Evolutionary conservation across 768 basidiomycete genomes (phyloP), one percentile per base, ranked within the genome.

Genomic region (Tylopilus intermedius): DNA sequence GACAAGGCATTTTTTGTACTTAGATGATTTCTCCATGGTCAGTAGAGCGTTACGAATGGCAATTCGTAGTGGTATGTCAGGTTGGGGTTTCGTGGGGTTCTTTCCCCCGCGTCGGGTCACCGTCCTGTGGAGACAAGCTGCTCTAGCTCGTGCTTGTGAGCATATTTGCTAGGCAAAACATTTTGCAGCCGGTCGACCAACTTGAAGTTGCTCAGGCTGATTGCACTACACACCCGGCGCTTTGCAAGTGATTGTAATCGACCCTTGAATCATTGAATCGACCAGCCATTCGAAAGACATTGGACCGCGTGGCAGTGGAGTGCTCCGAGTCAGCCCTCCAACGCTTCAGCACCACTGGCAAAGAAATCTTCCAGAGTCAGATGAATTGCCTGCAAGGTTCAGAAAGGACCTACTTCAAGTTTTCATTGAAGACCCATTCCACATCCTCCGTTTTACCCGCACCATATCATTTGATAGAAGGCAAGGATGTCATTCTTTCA

Each of bases 401-500:
- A 24, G 9, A 38, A 38, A 11, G 35, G 29, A 53, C 69, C 47
- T 32, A 77, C 78, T 72, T 18, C 18, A 18, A 18, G 18, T 18
- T 76, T 58, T 82, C 80, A 44, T 81, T 80, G 47, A 72, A 71
- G 30, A 70, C 42, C 80, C 80, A 82, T 11, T 67, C 62, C 14
- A 79, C 58, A 24, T 70, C 62, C 8, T 50, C 53, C 7, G 63
- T 61, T 2, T 58, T 27, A 51, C 72, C 74, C 14, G 51, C 21
- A 33, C 77, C 77, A 64, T 82, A 82, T 76, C 78, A 80, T 47
- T 74, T 78, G 52, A 80, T 69, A 2, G 73, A 61, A 4, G 77
- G 67, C 8, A 81, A 55, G 58, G 77, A 71, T 32, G 72, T 73
- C 5, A 63, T 58, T 38, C 79, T 67, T 40, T 67, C 59, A 41